phyloP scores from a whole-genome alignment of 225 moss, liverwort and hornwort species.

The Straminergon stramineum region DNA sequence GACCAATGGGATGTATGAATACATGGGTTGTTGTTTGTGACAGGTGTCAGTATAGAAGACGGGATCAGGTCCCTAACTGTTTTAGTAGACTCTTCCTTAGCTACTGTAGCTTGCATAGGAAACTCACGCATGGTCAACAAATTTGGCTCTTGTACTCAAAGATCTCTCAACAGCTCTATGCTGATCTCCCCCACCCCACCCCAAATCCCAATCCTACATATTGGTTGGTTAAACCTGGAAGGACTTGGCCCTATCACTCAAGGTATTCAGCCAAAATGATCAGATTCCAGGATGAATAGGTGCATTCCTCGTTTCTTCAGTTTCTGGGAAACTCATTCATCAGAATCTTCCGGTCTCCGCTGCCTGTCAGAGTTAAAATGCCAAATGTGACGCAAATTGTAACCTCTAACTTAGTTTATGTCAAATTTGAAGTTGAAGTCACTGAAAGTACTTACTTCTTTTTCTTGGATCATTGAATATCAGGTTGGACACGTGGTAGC shows the following conservation, averaged over 20 bases:
- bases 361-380: not conserved
- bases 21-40: not conserved
- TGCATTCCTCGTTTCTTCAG: not conserved
- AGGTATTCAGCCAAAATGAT: not conserved
- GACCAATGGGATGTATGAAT: not conserved
- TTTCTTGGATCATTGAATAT: not conserved
- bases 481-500: slow-evolving; percentile 98
- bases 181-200: too few relatives aligned
- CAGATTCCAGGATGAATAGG: not conserved
- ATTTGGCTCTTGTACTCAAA: not conserved
- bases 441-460: not conserved
- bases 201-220: not conserved
- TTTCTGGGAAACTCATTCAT: not conserved
- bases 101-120: not conserved
- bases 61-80: not conserved
- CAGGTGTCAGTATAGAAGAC: not conserved
- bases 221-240: not conserved
- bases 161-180: not conserved
- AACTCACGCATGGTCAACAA: too few relatives aligned
- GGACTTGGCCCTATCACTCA: not conserved
- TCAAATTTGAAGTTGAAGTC: not conserved
- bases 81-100: not conserved
- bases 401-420: not conserved
- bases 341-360: not conserved
- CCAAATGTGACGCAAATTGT: not conserved